Conservation (phyloP, 306 rosid genomes). For the Gillenia trifoliata region DNA sequence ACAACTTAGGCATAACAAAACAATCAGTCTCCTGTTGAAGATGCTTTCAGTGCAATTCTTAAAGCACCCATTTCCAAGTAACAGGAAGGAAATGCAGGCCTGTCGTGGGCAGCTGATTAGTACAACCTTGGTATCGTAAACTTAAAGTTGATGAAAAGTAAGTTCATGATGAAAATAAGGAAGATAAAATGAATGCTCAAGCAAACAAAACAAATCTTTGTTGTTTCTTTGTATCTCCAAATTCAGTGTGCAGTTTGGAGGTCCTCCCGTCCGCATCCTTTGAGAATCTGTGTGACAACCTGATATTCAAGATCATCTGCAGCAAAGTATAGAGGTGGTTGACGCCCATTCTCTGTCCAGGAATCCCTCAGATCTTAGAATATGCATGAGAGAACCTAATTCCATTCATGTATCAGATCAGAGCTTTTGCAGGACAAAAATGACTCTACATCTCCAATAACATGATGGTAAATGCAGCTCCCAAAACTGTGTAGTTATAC, state of each 20-base stretch:
- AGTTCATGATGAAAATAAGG: neutral
- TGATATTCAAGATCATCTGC: conserved; percentile 41
- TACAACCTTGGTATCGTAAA: neutral
- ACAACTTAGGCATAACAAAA: neutral
- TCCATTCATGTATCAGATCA: conserved; percentile 10
- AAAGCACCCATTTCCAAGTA: conserved; percentile 31
- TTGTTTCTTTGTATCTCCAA: neutral
- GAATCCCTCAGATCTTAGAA: conserved; percentile 34
- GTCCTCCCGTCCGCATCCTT: neutral
- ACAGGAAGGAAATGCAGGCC: conserved; percentile 29
- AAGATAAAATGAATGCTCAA: neutral
- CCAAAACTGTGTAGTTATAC: too few relatives aligned
- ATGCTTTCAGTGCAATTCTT: conserved; percentile 28
- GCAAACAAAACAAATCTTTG: neutral
- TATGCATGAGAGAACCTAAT: conserved; percentile 31
- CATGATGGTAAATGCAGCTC: neutral
- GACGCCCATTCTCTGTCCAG: conserved; percentile 19
- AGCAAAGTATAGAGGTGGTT: conserved; percentile 33
- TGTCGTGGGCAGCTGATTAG: neutral
- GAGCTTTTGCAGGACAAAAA: neutral
- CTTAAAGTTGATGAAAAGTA: neutral
- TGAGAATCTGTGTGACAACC: conserved; percentile 10
- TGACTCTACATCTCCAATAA: neutral
- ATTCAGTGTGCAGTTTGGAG: neutral
- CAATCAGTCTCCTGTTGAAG: conserved; percentile 16